Evolutionary conservation across 139 green algal species (phyloP), one percentile per base, ranked within the genome.

Genomic region (Picochlorum sp.): DNA sequence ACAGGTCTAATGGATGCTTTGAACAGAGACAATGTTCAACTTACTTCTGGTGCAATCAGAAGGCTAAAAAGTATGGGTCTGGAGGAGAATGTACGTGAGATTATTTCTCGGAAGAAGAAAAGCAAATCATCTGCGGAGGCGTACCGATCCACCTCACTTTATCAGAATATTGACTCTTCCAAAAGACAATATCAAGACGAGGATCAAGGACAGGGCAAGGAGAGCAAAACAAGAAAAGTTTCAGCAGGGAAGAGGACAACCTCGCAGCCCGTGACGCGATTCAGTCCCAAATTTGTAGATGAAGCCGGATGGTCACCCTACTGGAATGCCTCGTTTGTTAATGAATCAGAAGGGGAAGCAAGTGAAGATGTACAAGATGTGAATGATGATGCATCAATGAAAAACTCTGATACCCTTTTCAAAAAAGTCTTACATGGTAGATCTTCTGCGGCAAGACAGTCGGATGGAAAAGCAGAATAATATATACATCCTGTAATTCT

Each of bases 1-100:
- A 65, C n/a, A 0, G 44, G 58, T 26, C 23, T 65, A 13, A 57
- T 65, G 58, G 20, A 65, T 28, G 58, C 23, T 28, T 26, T 65
- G 28, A 28, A 21, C 15, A 21, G 58, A 18, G 15, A 15, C n/a
- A 65, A 65, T 37, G 44, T 65, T 21, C 58, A 52, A 49, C 44
- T 65, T 9, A 65, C 58, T 30, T 50, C 58, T 4, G 58, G 58
- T 45, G 58, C 58, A 15, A 23, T 65, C n/a, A 21, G 58, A 20
- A 28, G 58, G 9, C 21, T 65, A 59, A 28, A 65, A 23, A 65
- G n/a, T 8, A 65, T 65, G 58, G 58, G 58, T 31, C 21, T 65
- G 41, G 44, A 65, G 14, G 58, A 65, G 57, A 65, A 57, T 26
- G 58, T 65, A 14, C n/a, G 23, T 49, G 23, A 59, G 7, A 18